phyloP scores from a whole-genome alignment of 495 filamentous ascomycete species.

The Rostrohypoxylon terebratum region DNA sequence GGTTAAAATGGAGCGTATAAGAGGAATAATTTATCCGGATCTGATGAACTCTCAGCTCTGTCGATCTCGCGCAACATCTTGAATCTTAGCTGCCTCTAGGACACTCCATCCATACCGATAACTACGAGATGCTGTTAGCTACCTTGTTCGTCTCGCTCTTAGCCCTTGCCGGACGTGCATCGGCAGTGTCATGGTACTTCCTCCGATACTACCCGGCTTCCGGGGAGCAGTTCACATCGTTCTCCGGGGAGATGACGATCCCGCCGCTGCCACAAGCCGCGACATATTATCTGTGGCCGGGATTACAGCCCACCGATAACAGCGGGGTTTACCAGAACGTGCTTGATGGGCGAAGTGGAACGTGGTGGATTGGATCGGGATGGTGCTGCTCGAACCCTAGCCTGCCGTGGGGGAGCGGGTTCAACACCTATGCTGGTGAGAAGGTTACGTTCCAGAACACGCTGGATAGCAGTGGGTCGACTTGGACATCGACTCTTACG shows the following conservation, averaged over 20 bases:
- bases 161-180: constrained; percentile 36
- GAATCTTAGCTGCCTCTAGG: constrained; percentile 1
- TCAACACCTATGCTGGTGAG: constrained; percentile 51
- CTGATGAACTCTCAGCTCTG: constrained; percentile 1
- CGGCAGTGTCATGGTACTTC: constrained; percentile 53
- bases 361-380: constrained; percentile 59
- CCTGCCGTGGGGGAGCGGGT: constrained; percentile 56
- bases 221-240: constrained; percentile 51
- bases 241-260: constrained; percentile 55
- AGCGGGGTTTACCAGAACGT: constrained; percentile 59
- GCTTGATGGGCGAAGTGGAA: constrained; percentile 55
- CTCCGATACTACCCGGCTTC: constrained; percentile 52
- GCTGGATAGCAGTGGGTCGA: constrained; percentile 34
- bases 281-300: constrained; percentile 59
- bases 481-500: constrained; percentile 43
- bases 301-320: constrained; percentile 56
- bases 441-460: constrained; percentile 48
- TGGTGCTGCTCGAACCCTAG: constrained; percentile 59
- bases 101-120: background rate
- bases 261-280: constrained; percentile 53
- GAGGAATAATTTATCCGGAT: constrained; percentile 23
- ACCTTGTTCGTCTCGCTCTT: constrained; percentile 33
- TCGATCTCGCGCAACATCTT: background rate
- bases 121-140: constrained; percentile 33
- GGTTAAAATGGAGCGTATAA: constrained; percentile 10